Percentiles rank a stretch among this genome's conserved stretches.
Evolutionary conservation across 306 rosid genomes (phyloP).

Genomic region (Acacia confusa): DNA sequence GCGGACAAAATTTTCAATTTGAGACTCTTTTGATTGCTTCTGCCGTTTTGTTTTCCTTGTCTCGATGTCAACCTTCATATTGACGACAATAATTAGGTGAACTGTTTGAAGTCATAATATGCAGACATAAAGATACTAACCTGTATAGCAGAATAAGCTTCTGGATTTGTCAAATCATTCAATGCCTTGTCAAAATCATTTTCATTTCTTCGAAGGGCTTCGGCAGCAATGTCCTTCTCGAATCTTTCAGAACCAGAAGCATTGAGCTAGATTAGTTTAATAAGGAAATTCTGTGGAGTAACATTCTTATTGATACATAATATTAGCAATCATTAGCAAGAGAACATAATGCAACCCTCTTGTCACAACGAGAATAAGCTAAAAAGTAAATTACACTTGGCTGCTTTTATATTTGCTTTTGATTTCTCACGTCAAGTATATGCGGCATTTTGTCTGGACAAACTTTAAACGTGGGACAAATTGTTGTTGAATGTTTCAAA

Average conservation of each 20-base stretch:
- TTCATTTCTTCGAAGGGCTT: slow-evolving; percentile 87
- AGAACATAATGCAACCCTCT: neutral
- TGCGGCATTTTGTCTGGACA: neutral
- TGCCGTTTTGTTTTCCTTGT: slow-evolving; percentile 68
- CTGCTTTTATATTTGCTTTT: neutral
- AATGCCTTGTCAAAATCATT: slow-evolving; percentile 73
- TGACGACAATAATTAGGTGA: slow-evolving; percentile 20
- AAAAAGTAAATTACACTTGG: neutral
- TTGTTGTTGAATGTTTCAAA: neutral
- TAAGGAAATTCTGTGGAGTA: slow-evolving; percentile 9
- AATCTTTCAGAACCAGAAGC: slow-evolving; percentile 50
- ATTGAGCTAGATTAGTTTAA: slow-evolving; percentile 8
- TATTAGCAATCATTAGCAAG: neutral
- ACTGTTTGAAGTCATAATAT: neutral
- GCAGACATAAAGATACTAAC: slow-evolving; percentile 34
- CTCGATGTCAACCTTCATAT: slow-evolving; percentile 60
- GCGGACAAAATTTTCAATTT: slow-evolving; percentile 50
- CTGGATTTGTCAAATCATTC: slow-evolving; percentile 87
- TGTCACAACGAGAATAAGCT: neutral
- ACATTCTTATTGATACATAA: neutral
- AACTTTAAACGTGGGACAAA: neutral
- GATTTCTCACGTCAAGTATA: neutral
- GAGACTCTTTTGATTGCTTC: slow-evolving; percentile 44
- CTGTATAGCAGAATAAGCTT: slow-evolving; percentile 73
- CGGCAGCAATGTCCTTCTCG: slow-evolving; percentile 83